phyloP scores from a whole-genome alignment of 192 early-diverging fungal genomes.

The Mortierella alpina region DNA sequence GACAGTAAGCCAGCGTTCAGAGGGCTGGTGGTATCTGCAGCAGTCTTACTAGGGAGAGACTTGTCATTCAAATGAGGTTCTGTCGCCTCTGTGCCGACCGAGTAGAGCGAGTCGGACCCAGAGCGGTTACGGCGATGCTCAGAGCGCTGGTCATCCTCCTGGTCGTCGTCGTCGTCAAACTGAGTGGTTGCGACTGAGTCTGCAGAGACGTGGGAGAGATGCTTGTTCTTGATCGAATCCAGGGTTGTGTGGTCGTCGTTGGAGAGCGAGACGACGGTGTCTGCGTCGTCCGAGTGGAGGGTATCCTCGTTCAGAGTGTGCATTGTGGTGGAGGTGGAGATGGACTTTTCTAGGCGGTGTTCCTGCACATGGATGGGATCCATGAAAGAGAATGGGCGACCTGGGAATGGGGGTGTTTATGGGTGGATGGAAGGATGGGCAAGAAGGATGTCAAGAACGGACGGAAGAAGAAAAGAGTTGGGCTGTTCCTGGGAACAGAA shows the following conservation, averaged over 20 bases:
- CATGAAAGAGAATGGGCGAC: background rate
- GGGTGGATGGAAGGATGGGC: background rate
- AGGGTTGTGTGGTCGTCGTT: background rate
- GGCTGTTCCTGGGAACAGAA: background rate
- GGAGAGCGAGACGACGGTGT: slow-evolving; percentile 19
- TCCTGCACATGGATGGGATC: background rate
- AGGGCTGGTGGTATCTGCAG: background rate
- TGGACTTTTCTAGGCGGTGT: background rate
- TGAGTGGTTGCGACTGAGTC: slow-evolving; percentile 43
- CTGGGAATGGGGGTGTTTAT: background rate
- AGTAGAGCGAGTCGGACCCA: slow-evolving; percentile 47
- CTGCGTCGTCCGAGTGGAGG: slow-evolving; percentile 9
- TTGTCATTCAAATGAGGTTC: slow-evolving; percentile 24
- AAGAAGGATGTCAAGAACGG: background rate
- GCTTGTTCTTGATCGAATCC: slow-evolving; percentile 22
- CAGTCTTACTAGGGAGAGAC: background rate
- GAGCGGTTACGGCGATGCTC: slow-evolving; percentile 37
- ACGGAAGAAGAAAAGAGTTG: background rate
- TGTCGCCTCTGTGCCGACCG: slow-evolving; percentile 51
- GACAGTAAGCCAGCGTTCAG: background rate
- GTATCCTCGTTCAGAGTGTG: slow-evolving; percentile 11
- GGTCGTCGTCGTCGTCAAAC: slow-evolving; percentile 50
- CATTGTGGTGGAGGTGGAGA: background rate
- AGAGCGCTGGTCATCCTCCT: slow-evolving; percentile 7
- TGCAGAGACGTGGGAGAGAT: slow-evolving; percentile 47